Conservation (phyloP, 2,329 filamentous ascomycete genomes). For the Colletotrichum plurivorum region DNA sequence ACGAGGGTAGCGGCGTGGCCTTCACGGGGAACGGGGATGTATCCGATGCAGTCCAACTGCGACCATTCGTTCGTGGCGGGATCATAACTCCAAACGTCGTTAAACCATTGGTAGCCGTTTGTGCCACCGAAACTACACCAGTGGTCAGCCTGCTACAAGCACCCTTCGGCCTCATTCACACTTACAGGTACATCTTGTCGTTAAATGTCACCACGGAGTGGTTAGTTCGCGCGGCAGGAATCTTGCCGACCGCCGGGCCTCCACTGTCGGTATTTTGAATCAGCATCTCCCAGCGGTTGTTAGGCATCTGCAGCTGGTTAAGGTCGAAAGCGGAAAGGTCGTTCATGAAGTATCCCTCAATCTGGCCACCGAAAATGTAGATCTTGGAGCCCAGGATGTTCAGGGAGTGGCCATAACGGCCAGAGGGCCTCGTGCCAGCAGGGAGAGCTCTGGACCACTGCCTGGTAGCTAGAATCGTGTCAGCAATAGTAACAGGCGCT, state of each 20-base stretch:
- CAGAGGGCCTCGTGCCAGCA: conserved; percentile 85
- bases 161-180: conserved; percentile 42
- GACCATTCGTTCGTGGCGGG: conserved; percentile 86
- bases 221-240: conserved; percentile 93
- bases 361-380: conserved; percentile 97
- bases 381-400: conserved; percentile 98
- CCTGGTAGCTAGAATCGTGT: conserved; percentile 78
- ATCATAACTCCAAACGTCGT: conserved; percentile 98
- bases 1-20: conserved; percentile 95
- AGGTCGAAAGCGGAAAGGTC: conserved; percentile 95
- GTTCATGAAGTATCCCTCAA: conserved; percentile 98
- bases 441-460: conserved; percentile 98
- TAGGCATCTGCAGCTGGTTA: conserved; percentile 91
- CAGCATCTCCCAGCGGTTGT: conserved; percentile 96
- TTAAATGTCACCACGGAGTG: conserved; percentile 93
- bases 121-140: conserved; percentile 89
- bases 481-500: background rate
- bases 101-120: conserved; percentile 97
- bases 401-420: conserved; percentile 94
- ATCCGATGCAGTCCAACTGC: conserved; percentile 95
- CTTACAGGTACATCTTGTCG: conserved; percentile 93
- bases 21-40: conserved; percentile 93
- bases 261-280: conserved; percentile 79
- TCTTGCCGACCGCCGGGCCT: conserved; percentile 69
- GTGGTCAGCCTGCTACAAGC: conserved; percentile 25